Evolutionary conservation across 768 basidiomycete species (phyloP), one percentile per base, ranked within the genome.

Genomic region (Hebeloma cylindrosporum): DNA sequence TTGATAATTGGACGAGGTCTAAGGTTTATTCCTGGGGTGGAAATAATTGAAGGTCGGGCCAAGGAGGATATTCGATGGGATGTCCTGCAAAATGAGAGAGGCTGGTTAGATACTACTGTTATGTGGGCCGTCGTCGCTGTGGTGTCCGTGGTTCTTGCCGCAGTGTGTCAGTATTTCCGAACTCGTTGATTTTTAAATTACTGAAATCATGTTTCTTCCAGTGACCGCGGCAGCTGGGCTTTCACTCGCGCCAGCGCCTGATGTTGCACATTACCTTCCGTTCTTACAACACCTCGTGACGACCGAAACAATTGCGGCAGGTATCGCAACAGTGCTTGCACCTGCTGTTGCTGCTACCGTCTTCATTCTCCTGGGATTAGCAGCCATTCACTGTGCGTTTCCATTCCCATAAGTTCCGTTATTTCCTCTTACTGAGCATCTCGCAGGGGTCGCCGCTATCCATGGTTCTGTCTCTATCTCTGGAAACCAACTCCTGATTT

Each of bases 1-100:
- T 59, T 93, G 41, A 64, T 93, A 59, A 74, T 88, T 29, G 89
- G 89, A 7, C 72, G 78, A 20, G 87, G 85, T 1, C 60, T 90
- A 47, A 64, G 79, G 43, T 75, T 73, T 52, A 60, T 91, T 20
- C 80, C 79, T 22, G 80, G 80, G 2, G 63, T 85, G 4, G 68
- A 85, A 58, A 65, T 85, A 26, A 88, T 93, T 17, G 83, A 88
- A 58, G 89, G 89, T 2, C 68, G 85, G 47, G 83, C 87, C 10
- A 89, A 87, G 61, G 88, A 91, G 56, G 88, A 91, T 60, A 79
- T 93, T 26, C 67, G 84, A 42, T 93, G 88, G 88, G 80, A 83
- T 46, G 80, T 86, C 18, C 65, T 91, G 37, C 85, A 87, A 62
- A 72, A 76, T 48, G 75, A 80, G 60, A 67, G 76, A 28, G 74